phyloP scores from a whole-genome alignment of 257 asterid species.

The Perilla frutescens region DNA sequence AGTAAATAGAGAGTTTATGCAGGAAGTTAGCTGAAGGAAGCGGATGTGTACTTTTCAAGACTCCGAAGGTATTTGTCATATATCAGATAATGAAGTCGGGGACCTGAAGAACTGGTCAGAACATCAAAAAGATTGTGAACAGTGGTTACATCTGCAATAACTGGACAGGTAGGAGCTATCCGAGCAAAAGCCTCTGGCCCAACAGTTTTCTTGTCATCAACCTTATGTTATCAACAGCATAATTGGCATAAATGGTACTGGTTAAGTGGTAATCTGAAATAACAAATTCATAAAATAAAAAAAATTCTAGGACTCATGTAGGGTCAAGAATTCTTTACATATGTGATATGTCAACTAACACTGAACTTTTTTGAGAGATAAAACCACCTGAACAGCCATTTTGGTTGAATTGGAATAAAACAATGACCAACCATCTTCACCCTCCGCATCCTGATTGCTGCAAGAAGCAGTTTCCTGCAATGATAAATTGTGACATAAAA shows the following conservation, averaged over 20 bases:
- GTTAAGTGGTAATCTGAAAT: slow-evolving; percentile 27
- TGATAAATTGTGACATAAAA: slow-evolving; percentile 22
- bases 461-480: slow-evolving; percentile 56
- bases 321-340: slow-evolving; percentile 21
- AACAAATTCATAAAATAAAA: slow-evolving; percentile 33
- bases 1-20: slow-evolving; percentile 12
- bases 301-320: slow-evolving; percentile 10
- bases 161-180: slow-evolving; percentile 83
- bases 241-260: slow-evolving; percentile 35
- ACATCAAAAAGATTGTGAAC: slow-evolving; percentile 90
- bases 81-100: slow-evolving; percentile 83
- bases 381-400: slow-evolving; percentile 89
- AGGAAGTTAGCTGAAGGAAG: slow-evolving; percentile 40
- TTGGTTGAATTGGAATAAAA: slow-evolving; percentile 79
- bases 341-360: slow-evolving; percentile 8
- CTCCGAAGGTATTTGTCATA: slow-evolving; percentile 82
- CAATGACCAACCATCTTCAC: slow-evolving; percentile 79
- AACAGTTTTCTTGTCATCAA: slow-evolving; percentile 82
- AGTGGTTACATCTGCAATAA: slow-evolving; percentile 77
- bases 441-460: slow-evolving; percentile 64
- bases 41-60: slow-evolving; percentile 78
- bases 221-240: slow-evolving; percentile 55
- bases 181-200: slow-evolving; percentile 93
- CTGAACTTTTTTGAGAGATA: slow-evolving; percentile 17
- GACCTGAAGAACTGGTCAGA: slow-evolving; percentile 69